phyloP scores from a whole-genome alignment of 306 rosid species.

The Vachellia pachyceras region DNA sequence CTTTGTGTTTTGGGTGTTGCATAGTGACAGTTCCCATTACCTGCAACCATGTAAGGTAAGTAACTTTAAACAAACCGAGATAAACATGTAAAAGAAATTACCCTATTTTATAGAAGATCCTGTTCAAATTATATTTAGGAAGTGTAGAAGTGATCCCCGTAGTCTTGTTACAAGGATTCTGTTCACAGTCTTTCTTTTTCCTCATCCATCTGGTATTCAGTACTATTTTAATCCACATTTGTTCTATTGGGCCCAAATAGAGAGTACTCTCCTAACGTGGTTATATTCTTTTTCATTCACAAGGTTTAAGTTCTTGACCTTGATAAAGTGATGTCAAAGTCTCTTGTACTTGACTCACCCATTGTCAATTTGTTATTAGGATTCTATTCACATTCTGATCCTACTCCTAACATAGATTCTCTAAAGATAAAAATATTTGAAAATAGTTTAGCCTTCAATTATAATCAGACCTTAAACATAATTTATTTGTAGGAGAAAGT shows the following conservation, averaged over 20 bases:
- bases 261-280: not conserved
- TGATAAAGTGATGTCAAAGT: too few relatives aligned
- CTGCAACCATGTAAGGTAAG: slow-evolving; percentile 49
- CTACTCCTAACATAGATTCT: not conserved
- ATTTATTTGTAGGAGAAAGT: too few relatives aligned
- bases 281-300: too few relatives aligned
- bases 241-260: not conserved
- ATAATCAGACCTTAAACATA: not conserved
- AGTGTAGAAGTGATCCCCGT: too few relatives aligned
- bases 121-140: too few relatives aligned
- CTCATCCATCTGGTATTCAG: not conserved
- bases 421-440: not conserved
- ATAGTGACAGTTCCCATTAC: slow-evolving; percentile 70
- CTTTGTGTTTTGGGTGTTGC: slow-evolving; percentile 62
- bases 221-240: not conserved
- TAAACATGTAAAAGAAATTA: too few relatives aligned
- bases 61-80: too few relatives aligned
- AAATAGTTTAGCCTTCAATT: too few relatives aligned
- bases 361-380: too few relatives aligned
- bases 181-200: not conserved
- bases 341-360: too few relatives aligned
- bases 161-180: slow-evolving; percentile 15
- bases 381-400: not conserved
- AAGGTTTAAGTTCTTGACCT: too few relatives aligned
- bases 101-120: too few relatives aligned